Evolutionary conservation across 768 basidiomycete species (phyloP), one percentile per base, ranked within the genome.

Genomic region (Termitomyces titanicus): DNA sequence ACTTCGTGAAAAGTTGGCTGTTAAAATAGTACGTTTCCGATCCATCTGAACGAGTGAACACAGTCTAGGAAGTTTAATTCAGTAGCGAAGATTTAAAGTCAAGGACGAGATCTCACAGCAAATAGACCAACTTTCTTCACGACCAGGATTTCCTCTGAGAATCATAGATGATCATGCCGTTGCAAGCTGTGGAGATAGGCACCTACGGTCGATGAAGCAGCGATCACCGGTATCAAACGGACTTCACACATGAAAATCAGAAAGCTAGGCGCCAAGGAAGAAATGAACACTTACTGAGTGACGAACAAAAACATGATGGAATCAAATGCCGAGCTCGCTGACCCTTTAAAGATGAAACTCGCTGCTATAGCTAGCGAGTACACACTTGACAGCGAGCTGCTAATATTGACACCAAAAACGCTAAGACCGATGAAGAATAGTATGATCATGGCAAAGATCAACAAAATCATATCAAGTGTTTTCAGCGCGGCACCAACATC

Each of bases 81-180:
- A 59, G 34, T 20, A 11, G 17, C 33, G 13, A n/a, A 13, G 24
- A 35, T 29, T 13, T 11, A 5, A 24, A 33, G 22, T 56, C 42
- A 60, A 53, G 22, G 44, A 39, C 15, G 6, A 22, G 31, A 24
- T 63, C 77, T 55, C 65, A 84, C 84, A 24, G 88, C 88, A 63
- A 92, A 90, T 31, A 92, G 69, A 1, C 86, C 87, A 76, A 91
- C 88, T 71, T 83, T 87, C 69, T 89, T 92, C 29, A 92, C 90
- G 27, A 88, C 78, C 31, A 89, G 65, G 56, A 86, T 83, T 56
- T 91, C 87, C 20, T 79, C 83, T 84, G 33, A 5, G 15, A 10
- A 29, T 11, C 8, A 35, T 18, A n/a, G 7, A 35, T 55, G 22
- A 55, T 20, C 15, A 12, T 38, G 37, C 18, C 20, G 40, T n/a